Evolutionary conservation across 768 basidiomycete species (phyloP).

Genomic region (Suillus decipiens): DNA sequence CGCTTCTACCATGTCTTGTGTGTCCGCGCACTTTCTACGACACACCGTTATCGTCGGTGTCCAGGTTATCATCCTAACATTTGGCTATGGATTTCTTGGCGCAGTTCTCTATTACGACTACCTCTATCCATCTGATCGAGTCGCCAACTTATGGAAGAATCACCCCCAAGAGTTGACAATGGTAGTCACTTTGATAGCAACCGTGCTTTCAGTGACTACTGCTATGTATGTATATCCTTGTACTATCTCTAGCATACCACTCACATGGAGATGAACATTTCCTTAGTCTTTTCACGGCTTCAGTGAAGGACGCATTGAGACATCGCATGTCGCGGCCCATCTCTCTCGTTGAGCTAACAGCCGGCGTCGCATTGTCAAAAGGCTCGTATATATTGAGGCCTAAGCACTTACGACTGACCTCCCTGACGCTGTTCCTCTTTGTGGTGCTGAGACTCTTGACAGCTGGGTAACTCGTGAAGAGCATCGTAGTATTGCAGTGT

Average conservation of each 20-base stretch:
- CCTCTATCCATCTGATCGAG: conserved; percentile 4
- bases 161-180: conserved; percentile 9
- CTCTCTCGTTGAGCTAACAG: conserved; percentile 16
- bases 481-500: neutral
- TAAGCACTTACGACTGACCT: conserved; percentile 4
- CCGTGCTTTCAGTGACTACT: conserved; percentile 3
- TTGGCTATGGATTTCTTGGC: conserved; percentile 13
- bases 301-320: conserved; percentile 21
- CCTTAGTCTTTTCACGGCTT: neutral
- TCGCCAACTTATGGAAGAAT: conserved; percentile 3
- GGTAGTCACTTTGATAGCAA: conserved; percentile 13
- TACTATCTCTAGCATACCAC: neutral
- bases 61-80: neutral
- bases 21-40: too few relatives aligned
- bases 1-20: too few relatives aligned
- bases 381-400: conserved; percentile 4
- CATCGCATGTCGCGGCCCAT: conserved; percentile 16
- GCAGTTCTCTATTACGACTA: conserved; percentile 4
- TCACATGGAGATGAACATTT: neutral
- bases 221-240: neutral
- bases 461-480: conserved; percentile 14
- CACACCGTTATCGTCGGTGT: too few relatives aligned
- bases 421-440: conserved; percentile 12
- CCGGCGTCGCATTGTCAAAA: conserved; percentile 14
- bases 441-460: conserved; percentile 16